phyloP scores from a whole-genome alignment of 768 basidiomycete genomes.

The Podaxis carcinomalis region DNA sequence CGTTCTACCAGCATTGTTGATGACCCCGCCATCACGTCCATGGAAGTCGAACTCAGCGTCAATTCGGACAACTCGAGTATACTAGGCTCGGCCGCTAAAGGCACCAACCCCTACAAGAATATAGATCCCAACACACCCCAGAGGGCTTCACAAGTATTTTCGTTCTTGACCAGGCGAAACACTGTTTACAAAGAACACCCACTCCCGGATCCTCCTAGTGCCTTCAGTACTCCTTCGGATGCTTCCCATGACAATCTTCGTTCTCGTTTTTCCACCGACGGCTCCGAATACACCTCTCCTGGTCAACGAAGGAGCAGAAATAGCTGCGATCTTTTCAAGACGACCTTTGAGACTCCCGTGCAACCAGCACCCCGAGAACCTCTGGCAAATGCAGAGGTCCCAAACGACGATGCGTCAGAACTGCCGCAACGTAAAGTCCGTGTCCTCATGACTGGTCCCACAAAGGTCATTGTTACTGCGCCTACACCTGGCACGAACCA shows the following conservation, averaged over 20 bases:
- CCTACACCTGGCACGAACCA: constrained; percentile 41
- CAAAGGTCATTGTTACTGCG: constrained; percentile 49
- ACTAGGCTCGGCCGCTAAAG: constrained; percentile 9
- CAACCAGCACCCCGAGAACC: not conserved
- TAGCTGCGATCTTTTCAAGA: not conserved
- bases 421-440: constrained; percentile 27
- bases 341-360: not conserved
- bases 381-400: constrained; percentile 8
- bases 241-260: constrained; percentile 7
- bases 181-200: constrained; percentile 31
- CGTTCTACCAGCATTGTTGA: constrained; percentile 35
- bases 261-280: constrained; percentile 17
- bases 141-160: constrained; percentile 73
- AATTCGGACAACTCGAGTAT: constrained; percentile 35
- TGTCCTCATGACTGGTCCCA: constrained; percentile 42
- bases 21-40: constrained; percentile 60
- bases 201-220: constrained; percentile 34
- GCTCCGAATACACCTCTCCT: not conserved
- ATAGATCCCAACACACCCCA: constrained; percentile 49
- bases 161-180: constrained; percentile 55
- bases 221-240: constrained; percentile 37
- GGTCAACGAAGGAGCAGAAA: not conserved
- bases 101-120: constrained; percentile 14
- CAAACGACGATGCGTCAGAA: constrained; percentile 12
- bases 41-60: constrained; percentile 70